Evolutionary conservation across 1,139 yeast species (phyloP).

Genomic region (Candida anutae): DNA sequence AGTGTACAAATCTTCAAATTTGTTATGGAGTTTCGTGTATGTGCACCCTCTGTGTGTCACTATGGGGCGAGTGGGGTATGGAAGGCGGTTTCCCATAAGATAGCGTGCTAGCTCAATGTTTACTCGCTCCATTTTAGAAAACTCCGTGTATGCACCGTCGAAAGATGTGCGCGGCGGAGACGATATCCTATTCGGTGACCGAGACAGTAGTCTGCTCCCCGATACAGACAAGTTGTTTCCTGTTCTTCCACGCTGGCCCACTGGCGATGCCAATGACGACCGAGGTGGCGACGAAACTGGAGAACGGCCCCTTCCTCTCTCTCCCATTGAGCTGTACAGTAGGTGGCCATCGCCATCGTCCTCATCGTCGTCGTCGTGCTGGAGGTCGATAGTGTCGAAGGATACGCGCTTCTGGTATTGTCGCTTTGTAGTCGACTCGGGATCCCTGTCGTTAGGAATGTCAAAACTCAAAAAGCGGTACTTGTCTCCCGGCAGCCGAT

Average conservation of each 20-base stretch:
- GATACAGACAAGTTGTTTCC: constrained; percentile 1
- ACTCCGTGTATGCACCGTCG: background rate
- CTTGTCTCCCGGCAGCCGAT: constrained; percentile 12
- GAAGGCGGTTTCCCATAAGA: constrained; percentile 6
- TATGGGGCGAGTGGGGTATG: constrained; percentile 48
- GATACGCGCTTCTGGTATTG: constrained; percentile 21
- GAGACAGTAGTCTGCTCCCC: constrained; percentile 8
- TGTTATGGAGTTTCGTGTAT: constrained; percentile 36
- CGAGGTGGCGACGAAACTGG: constrained; percentile 4
- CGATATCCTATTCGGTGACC: constrained; percentile 6
- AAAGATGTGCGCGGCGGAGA: background rate
- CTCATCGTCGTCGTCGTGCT: constrained; percentile 16
- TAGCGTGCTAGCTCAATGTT: constrained; percentile 4
- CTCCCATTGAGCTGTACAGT: constrained; percentile 3
- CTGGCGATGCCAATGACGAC: constrained; percentile 4
- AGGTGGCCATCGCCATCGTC: constrained; percentile 6
- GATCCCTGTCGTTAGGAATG: constrained; percentile 9
- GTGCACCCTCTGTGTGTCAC: constrained; percentile 47
- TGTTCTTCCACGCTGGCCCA: constrained; percentile 1
- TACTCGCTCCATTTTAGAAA: constrained; percentile 1
- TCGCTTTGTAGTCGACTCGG: constrained; percentile 3
- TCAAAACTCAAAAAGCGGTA: constrained; percentile 15
- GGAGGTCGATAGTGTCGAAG: constrained; percentile 39
- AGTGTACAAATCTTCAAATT: constrained; percentile 31
- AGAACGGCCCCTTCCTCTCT: constrained; percentile 3